phyloP scores from a whole-genome alignment of 2,329 filamentous ascomycete species.

The Trichoderma hamatum region DNA sequence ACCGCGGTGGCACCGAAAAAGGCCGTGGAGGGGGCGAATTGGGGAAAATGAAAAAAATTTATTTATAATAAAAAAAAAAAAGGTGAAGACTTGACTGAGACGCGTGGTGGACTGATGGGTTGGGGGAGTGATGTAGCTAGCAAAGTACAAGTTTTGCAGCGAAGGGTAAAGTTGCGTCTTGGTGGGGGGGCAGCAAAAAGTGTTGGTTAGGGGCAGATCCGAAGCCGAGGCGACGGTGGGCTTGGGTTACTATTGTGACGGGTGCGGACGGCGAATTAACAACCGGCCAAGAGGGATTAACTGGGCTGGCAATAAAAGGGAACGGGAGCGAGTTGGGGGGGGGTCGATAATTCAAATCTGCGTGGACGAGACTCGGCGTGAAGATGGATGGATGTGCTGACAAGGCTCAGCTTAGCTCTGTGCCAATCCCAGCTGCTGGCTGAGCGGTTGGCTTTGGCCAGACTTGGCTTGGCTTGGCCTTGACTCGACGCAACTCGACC shows the following conservation, averaged over 20 bases:
- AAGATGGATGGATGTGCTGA: constrained; percentile 10
- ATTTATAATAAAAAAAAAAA: constrained; percentile 2
- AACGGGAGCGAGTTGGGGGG: background rate
- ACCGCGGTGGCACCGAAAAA: constrained; percentile 24
- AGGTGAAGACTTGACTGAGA: constrained; percentile 10
- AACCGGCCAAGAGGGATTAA: constrained; percentile 24
- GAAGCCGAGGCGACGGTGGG: constrained; percentile 24
- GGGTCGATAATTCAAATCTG: background rate
- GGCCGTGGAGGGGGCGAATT: constrained; percentile 22
- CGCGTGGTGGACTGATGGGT: constrained; percentile 16
- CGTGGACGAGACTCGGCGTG: background rate
- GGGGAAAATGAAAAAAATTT: background rate
- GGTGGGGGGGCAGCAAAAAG: constrained; percentile 17
- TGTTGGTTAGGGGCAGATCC: constrained; percentile 23
- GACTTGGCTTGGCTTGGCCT: background rate
- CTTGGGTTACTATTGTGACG: constrained; percentile 25
- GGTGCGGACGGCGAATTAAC: constrained; percentile 21
- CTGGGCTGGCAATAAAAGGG: constrained; percentile 7
- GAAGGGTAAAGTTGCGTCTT: background rate
- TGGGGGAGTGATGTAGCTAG: background rate
- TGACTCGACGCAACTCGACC: background rate
- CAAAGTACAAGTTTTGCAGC: constrained; percentile 9
- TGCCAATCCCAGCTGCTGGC: background rate
- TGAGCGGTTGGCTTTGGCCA: background rate
- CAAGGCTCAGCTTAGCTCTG: constrained; percentile 15